phyloP scores from a whole-genome alignment of 2,329 filamentous ascomycete species.

The Colletotrichum paranaense region DNA sequence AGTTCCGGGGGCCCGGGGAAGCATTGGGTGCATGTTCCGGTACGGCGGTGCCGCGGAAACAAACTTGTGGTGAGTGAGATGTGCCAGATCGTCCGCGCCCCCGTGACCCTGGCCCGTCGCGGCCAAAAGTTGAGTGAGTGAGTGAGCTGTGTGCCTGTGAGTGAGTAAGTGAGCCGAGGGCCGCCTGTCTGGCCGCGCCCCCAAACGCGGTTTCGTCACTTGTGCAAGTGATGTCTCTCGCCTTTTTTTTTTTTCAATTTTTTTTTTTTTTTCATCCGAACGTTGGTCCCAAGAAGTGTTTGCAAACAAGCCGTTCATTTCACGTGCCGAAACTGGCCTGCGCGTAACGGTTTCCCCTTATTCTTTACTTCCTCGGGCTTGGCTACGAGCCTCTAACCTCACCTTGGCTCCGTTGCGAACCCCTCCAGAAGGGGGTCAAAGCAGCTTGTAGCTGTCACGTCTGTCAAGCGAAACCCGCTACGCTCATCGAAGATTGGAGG shows the following conservation, averaged over 20 bases:
- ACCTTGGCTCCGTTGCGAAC: not conserved
- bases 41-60: conserved; percentile 22
- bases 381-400: not conserved
- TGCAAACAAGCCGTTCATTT: conserved; percentile 16
- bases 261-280: not conserved
- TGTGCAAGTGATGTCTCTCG: no score
- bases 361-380: not conserved
- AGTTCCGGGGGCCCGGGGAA: conserved; percentile 20
- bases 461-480: not conserved
- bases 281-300: not conserved
- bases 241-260: no score
- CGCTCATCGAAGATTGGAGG: not conserved
- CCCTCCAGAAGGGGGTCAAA: not conserved
- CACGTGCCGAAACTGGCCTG: conserved; percentile 26
- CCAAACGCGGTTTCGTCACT: no score
- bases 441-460: not conserved
- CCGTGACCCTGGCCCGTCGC: not conserved
- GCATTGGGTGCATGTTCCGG: conserved; percentile 19
- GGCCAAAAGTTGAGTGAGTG: no score
- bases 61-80: not conserved
- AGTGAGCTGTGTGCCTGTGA: no score
- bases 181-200: no score
- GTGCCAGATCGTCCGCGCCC: conserved; percentile 5
- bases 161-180: no score
- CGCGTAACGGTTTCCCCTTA: not conserved